A percentile compares a stretch with the other conserved stretches of the same genome.
These are phyloP conservation scores for Cryptococcus sp. DNA, from an alignment of 1,284 basidiomycete species.

Conservation along the genomic window DNA sequence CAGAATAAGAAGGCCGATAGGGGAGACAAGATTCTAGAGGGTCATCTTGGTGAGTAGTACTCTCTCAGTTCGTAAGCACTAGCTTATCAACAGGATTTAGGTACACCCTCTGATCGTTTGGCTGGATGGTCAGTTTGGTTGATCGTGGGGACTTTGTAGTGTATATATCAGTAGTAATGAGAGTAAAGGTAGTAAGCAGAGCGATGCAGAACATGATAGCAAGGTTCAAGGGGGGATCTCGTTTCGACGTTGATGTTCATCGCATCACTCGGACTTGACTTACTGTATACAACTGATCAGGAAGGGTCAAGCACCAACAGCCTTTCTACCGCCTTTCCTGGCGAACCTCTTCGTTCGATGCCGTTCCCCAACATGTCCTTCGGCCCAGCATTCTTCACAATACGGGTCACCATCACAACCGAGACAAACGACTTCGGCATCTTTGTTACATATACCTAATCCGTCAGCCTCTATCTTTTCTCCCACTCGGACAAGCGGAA, in stretches of 20 bases:
- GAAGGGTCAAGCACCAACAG: neutral
- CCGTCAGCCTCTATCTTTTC: neutral
- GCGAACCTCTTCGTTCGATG: constrained; percentile 9
- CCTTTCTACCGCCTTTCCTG: neutral
- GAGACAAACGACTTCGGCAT: constrained; percentile 20
- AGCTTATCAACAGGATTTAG: neutral
- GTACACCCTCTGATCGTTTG: neutral
- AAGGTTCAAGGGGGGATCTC: no score
- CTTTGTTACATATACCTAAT: constrained; percentile 25
- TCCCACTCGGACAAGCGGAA: neutral
- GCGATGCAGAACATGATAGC: no score
- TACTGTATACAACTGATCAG: no score
- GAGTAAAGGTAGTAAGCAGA: no score
- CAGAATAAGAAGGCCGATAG: constrained; percentile 12
- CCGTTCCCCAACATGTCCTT: constrained; percentile 12
- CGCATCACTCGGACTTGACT: no score
- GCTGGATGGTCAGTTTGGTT: no score
- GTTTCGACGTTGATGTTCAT: no score
- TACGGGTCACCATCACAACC: constrained; percentile 27
- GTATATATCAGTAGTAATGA: no score
- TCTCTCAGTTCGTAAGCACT: neutral
- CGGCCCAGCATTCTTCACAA: constrained; percentile 20
- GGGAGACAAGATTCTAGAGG: constrained; percentile 10
- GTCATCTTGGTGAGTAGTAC: neutral
- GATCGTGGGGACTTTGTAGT: no score